phyloP scores from a whole-genome alignment of 2,329 filamentous ascomycete genomes.

The Neonectria magnoliae region DNA sequence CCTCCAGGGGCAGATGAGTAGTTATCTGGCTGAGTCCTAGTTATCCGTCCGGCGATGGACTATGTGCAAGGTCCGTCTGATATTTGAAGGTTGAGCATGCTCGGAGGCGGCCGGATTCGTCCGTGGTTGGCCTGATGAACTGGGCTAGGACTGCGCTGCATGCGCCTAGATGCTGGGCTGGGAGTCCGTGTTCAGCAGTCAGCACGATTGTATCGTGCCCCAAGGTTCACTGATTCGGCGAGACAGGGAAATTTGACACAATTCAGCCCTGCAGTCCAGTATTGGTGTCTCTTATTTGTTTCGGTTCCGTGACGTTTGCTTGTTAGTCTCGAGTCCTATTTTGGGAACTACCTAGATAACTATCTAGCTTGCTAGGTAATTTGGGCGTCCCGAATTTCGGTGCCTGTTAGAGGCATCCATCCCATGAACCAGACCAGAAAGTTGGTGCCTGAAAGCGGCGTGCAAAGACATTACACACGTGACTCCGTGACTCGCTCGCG shows the following conservation, averaged over 20 bases:
- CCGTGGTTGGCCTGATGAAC: not conserved
- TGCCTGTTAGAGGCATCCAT: conserved; percentile 20
- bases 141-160: not conserved
- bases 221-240: not conserved
- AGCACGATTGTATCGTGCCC: not conserved
- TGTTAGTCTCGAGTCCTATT: not conserved
- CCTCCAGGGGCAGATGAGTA: not conserved
- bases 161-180: not conserved
- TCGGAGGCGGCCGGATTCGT: conserved; percentile 5
- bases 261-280: not conserved
- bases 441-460: conserved; percentile 15
- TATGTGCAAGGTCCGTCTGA: not conserved
- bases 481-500: conserved; percentile 39
- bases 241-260: conserved; percentile 5
- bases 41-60: not conserved
- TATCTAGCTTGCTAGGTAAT: no score
- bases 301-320: not conserved
- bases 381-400: not conserved
- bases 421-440: not conserved
- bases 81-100: not conserved
- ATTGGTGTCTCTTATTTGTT: not conserved
- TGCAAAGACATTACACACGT: conserved; percentile 29
- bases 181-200: conserved; percentile 6
- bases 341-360: not conserved
- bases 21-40: not conserved